Base-by-base conservation (phyloP, 805 yeast genomes). In the Komagataella populi region DNA sequence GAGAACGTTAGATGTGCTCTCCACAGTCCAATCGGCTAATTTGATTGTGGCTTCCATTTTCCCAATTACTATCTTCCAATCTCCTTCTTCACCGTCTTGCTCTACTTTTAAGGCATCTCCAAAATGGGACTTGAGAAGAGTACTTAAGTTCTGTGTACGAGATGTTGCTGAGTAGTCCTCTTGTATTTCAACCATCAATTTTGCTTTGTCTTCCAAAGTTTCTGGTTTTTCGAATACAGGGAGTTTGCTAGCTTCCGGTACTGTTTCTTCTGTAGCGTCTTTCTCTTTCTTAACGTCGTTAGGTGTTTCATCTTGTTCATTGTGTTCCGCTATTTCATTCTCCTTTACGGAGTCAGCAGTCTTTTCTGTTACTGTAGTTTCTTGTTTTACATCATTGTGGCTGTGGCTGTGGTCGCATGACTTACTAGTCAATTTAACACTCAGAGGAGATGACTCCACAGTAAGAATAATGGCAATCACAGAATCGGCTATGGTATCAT, bases 401-500 rank as follows among this genome's bases (percentile, higher is more conserved):
- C 54, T 52, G 53, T 68, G 72, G 4, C 57, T 62, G 62, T 81
- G 86, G 1, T 60, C 55, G 56, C 84, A 81, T 1, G 72, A 56
- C 51, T 75, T 74, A 5, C 95, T 81, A 12, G 96, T 81, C 56
- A 88, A 65, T 63, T 91, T 93, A 24, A 93, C 96, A 6, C 97
- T 87, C 1, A 96, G 95, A 8, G 96, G 96, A 0, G 96, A 82
- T 0, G 96, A 83, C 63, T 93, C 99, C 46, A 91, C 93, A 47
- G 96, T 87, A 66, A 91, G 76, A 36, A 93, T 66, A 44, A 93
- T 88, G 0, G 97, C 96, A 53, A 93, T 78, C 1, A 89, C 85
- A 14, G 96, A 83, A 61, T 93, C 99, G 0, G 99, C 99, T 55
- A 93, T 78, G 0, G 96, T 84, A 60, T 93, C 99, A 54, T 86